A percentile compares a stretch with the other conserved stretches of the same genome.
phyloP scores from a whole-genome alignment of 2,329 filamentous ascomycete species.

The Aspergillus hiratsukae region DNA sequence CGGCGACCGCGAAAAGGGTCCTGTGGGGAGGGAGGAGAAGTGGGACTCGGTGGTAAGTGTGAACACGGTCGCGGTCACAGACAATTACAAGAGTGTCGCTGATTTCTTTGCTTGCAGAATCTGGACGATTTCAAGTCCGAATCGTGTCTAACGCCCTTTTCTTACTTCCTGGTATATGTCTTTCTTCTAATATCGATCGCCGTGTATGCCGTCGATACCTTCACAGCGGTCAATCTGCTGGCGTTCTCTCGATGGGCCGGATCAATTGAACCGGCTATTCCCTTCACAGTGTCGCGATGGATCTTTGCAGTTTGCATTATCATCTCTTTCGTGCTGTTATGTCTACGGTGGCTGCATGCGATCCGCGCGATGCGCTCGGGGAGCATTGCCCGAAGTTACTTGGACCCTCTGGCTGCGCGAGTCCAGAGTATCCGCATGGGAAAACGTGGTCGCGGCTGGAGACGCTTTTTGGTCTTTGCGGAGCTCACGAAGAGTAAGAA shows the following conservation, averaged over 20 bases:
- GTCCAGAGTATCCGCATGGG: conserved; percentile 77
- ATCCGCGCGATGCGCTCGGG: conserved; percentile 75
- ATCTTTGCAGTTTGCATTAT: conserved; percentile 93
- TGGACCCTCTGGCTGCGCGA: conserved; percentile 80
- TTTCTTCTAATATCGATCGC: conserved; percentile 73
- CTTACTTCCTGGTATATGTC: conserved; percentile 80
- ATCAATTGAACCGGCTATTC: conserved; percentile 72
- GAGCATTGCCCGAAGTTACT: conserved; percentile 84
- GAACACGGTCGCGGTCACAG: too few relatives aligned
- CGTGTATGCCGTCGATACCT: conserved; percentile 86
- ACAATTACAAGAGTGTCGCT: conserved; percentile 1
- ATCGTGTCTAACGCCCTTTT: conserved; percentile 71
- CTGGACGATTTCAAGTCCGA: conserved; percentile 75
- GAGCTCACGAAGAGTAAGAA: conserved; percentile 88
- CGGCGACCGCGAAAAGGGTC: conserved; percentile 56
- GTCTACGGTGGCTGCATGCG: conserved; percentile 75
- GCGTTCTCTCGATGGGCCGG: conserved; percentile 87
- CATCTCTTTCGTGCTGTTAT: conserved; percentile 76
- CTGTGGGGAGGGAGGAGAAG: conserved; percentile 76
- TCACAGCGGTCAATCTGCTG: conserved; percentile 87
- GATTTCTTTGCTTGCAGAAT: conserved; percentile 37
- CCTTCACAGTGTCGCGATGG: conserved; percentile 79
- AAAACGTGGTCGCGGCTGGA: conserved; percentile 69
- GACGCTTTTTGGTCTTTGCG: conserved; percentile 86
- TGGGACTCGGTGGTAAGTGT: conserved; percentile 83